Conservation (phyloP, 2,329 filamentous ascomycete species). For the Penicillium brevicompactum region DNA sequence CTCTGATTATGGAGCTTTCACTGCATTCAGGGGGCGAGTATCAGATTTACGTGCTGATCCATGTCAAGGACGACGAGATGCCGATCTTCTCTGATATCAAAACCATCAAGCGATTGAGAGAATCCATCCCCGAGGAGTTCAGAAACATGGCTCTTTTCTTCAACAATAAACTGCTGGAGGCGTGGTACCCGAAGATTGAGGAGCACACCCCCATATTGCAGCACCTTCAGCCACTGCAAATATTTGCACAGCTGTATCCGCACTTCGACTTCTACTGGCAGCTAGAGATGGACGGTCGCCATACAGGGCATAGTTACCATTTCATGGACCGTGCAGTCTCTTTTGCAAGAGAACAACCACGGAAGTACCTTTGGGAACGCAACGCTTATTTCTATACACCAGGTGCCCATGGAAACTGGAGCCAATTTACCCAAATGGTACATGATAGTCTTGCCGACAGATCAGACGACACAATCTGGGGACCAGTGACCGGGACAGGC, state of each 20-base stretch:
- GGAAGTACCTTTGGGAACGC: conserved; percentile 76
- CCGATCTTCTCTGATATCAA: conserved; percentile 73
- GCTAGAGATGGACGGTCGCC: conserved; percentile 70
- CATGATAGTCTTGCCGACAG: conserved; percentile 34
- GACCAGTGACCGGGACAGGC: conserved; percentile 22
- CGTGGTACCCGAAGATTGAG: conserved; percentile 31
- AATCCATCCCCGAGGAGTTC: conserved; percentile 36
- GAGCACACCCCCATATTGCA: conserved; percentile 33
- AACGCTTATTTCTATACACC: conserved; percentile 77
- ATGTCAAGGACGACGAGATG: conserved; percentile 72
- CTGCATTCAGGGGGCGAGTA: conserved; percentile 77
- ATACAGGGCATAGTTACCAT: conserved; percentile 69
- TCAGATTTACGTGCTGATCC: conserved; percentile 73
- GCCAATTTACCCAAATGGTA: conserved; percentile 69
- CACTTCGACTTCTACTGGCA: conserved; percentile 71
- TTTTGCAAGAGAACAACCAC: conserved; percentile 69
- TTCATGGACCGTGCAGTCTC: conserved; percentile 67
- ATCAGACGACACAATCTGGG: conserved; percentile 27
- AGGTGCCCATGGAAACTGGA: conserved; percentile 68
- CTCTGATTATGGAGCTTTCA: conserved; percentile 78
- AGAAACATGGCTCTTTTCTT: conserved; percentile 40
- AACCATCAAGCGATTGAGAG: conserved; percentile 62
- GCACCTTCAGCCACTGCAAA: conserved; percentile 61
- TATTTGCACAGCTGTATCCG: conserved; percentile 64
- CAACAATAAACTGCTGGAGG: conserved; percentile 29